These are phyloP conservation scores for Olyra latifolia DNA, from an alignment of 176 grass and related monocot species.

Conservation along the genomic window DNA sequence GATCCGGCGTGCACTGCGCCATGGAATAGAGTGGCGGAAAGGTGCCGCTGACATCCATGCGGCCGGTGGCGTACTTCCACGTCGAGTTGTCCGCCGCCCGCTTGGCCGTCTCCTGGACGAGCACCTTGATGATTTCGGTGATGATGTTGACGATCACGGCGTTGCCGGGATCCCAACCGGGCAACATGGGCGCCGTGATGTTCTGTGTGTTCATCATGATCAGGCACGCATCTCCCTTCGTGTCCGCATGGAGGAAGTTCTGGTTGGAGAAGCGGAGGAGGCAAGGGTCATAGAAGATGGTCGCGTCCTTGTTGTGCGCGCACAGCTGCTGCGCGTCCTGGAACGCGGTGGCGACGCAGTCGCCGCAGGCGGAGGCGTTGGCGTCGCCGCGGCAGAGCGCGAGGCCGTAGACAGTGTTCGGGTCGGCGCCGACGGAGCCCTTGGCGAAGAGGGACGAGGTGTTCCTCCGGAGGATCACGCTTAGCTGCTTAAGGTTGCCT, in stretches of 20 bases:
- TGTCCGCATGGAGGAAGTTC: no score
- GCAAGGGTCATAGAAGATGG: constrained; percentile 2
- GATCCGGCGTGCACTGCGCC: no score
- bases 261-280: constrained; percentile 16
- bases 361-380: constrained; percentile 25
- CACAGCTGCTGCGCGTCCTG: neutral
- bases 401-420: constrained; percentile 41
- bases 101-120: no score
- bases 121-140: no score
- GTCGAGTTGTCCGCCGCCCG: neutral
- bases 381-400: constrained; percentile 43
- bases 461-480: neutral
- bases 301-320: neutral
- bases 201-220: neutral
- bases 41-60: constrained; percentile 10
- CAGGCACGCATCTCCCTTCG: no score
- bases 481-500: constrained; percentile 32
- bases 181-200: neutral
- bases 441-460: neutral
- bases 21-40: no score
- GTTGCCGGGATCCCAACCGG: no score
- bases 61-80: constrained; percentile 12
- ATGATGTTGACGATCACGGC: no score
- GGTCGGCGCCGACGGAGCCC: neutral
- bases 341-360: constrained; percentile 14